A percentile compares a stretch with the other conserved stretches of the same genome.
These are phyloP conservation scores for Cladophialophora carrionii DNA, from an alignment of 2,329 filamentous ascomycete species.

Conservation along the genomic window DNA sequence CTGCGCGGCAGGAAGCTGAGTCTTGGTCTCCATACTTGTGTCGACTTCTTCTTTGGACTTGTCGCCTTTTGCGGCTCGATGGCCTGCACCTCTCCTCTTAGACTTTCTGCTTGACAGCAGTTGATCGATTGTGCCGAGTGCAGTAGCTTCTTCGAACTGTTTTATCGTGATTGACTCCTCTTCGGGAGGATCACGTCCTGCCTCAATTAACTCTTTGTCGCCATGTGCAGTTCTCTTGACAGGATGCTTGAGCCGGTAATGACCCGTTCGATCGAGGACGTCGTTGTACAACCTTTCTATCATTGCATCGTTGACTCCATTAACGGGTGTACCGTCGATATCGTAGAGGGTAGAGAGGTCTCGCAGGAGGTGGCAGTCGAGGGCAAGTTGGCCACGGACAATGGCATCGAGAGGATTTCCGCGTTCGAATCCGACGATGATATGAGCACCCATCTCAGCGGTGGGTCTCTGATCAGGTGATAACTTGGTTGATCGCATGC, in stretches of 20 bases:
- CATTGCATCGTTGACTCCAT: constrained; percentile 75
- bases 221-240: constrained; percentile 75
- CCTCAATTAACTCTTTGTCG: constrained; percentile 77
- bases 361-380: constrained; percentile 81
- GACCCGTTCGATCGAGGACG: constrained; percentile 85
- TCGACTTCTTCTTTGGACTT: constrained; percentile 67
- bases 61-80: constrained; percentile 57
- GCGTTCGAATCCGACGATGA: constrained; percentile 93
- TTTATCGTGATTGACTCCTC: constrained; percentile 73
- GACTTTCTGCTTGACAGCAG: constrained; percentile 50
- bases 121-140: constrained; percentile 57
- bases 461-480: constrained; percentile 67
- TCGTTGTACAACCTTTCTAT: constrained; percentile 95
- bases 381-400: constrained; percentile 83
- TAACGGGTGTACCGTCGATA: constrained; percentile 63
- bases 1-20: constrained; percentile 73
- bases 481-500: constrained; percentile 60
- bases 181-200: constrained; percentile 77
- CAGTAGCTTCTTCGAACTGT: constrained; percentile 70
- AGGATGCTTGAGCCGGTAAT: constrained; percentile 79
- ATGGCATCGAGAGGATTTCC: constrained; percentile 93
- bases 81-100: constrained; percentile 49
- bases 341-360: constrained; percentile 89
- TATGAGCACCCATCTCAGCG: constrained; percentile 97
- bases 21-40: constrained; percentile 72